These are phyloP conservation scores for Hymenoscyphus scutula DNA, from an alignment of 2,329 filamentous ascomycete genomes.

Conservation along the genomic window DNA sequence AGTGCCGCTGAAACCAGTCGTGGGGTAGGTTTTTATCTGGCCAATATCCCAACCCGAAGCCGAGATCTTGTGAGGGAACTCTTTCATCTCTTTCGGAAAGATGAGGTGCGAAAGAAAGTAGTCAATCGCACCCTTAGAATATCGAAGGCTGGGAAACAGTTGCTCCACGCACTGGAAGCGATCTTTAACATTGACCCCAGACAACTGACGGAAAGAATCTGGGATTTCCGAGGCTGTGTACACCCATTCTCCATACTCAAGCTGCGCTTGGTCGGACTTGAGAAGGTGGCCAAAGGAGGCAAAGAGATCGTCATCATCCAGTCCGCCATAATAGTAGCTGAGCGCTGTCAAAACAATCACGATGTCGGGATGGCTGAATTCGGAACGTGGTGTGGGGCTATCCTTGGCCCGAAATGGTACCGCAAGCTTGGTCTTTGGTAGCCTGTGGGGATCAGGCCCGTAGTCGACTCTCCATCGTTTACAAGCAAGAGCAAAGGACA, in stretches of 20 bases:
- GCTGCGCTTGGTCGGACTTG: conserved; percentile 49
- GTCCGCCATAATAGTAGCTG: conserved; percentile 55
- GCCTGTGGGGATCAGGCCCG: conserved; percentile 46
- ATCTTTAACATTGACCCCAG: conserved; percentile 60
- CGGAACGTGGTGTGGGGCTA: conserved; percentile 50
- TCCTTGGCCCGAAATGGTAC: conserved; percentile 63
- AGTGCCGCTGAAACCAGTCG: conserved; percentile 69
- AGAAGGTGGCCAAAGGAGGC: conserved; percentile 46
- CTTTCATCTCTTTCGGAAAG: conserved; percentile 60
- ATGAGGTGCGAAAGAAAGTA: conserved; percentile 60
- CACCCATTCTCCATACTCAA: conserved; percentile 53
- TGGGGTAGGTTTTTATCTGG: conserved; percentile 44
- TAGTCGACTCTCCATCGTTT: conserved; percentile 68
- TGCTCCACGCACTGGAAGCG: conserved; percentile 42
- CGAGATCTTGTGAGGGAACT: conserved; percentile 62
- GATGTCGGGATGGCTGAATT: conserved; percentile 62
- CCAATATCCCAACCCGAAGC: conserved; percentile 67
- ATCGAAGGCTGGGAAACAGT: conserved; percentile 53
- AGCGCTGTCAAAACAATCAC: conserved; percentile 55
- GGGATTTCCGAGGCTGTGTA: conserved; percentile 38
- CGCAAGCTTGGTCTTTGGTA: conserved; percentile 44
- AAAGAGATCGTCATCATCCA: conserved; percentile 50
- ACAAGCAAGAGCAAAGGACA: conserved; percentile 50
- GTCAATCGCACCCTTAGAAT: conserved; percentile 55
- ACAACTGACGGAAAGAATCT: conserved; percentile 40